Conservation (phyloP, 805 yeast genomes). For the Teunomyces cretensis region DNA sequence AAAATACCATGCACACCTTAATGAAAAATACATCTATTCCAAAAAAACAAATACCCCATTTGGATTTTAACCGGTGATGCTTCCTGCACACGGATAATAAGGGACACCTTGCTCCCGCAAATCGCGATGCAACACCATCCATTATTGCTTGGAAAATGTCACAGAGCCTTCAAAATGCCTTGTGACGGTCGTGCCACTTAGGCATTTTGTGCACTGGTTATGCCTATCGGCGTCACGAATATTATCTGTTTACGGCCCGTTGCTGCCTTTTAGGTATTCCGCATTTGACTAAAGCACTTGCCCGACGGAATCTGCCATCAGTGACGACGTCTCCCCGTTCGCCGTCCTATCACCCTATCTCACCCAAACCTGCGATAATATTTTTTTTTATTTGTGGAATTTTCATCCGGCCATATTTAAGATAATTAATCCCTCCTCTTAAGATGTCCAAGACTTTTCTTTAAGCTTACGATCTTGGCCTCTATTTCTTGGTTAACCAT, state of each 20-base stretch:
- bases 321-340: too few species aligned
- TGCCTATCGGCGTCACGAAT: background rate
- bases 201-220: background rate
- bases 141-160: background rate
- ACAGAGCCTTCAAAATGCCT: background rate
- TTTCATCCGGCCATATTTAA: background rate
- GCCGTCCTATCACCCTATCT: too few species aligned
- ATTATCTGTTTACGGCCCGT: too few species aligned
- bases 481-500: slow-evolving; percentile 1
- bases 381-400: background rate
- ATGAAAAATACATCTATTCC: background rate
- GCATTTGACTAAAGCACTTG: too few species aligned
- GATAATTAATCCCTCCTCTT: background rate
- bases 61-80: background rate
- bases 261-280: too few species aligned
- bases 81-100: background rate
- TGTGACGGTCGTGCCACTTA: background rate
- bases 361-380: too few species aligned
- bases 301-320: too few species aligned
- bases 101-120: background rate
- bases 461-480: background rate
- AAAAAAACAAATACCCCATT: background rate
- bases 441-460: background rate
- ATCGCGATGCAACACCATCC: background rate
- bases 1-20: too few species aligned